Percentiles rank a stretch among this genome's conserved stretches.
Evolutionary conservation across 2,329 filamentous ascomycete species (phyloP).

Genomic region (Exophiala sp.): DNA sequence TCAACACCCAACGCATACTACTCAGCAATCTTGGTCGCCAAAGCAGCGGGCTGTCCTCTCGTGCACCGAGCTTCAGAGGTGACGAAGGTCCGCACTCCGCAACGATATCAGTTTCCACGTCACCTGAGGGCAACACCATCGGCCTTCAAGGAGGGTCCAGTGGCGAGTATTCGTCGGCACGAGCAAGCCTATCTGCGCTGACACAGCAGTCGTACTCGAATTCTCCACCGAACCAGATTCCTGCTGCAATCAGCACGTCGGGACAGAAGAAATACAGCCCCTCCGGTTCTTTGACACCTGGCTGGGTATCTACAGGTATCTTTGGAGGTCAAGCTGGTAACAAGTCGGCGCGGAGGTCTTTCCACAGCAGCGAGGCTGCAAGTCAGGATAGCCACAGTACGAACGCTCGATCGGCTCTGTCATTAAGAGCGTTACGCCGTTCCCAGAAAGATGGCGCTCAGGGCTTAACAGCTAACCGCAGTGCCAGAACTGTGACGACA

Average conservation of each 20-base stretch:
- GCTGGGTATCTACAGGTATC: constrained; percentile 19
- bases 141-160: constrained; percentile 16
- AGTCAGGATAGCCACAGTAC: constrained; percentile 20
- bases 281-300: constrained; percentile 22
- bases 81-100: constrained; percentile 20
- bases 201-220: constrained; percentile 26
- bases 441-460: constrained; percentile 16
- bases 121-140: constrained; percentile 25
- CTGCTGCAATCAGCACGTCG: constrained; percentile 10
- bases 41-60: constrained; percentile 18
- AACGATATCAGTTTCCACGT: constrained; percentile 25
- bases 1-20: constrained; percentile 5
- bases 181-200: constrained; percentile 26
- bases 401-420: constrained; percentile 12
- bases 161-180: constrained; percentile 18
- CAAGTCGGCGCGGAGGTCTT: constrained; percentile 11
- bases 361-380: constrained; percentile 14
- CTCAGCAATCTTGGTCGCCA: constrained; percentile 7
- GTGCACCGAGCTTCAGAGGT: constrained; percentile 21
- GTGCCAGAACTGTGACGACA: constrained; percentile 37
- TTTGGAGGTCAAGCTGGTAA: constrained; percentile 17
- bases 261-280: constrained; percentile 26
- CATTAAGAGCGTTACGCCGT: constrained; percentile 7
- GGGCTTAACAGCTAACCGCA: constrained; percentile 17
- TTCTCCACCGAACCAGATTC: constrained; percentile 26